Evolutionary conservation across 257 asterid species (phyloP).

Genomic region (Nemophila menziesii): DNA sequence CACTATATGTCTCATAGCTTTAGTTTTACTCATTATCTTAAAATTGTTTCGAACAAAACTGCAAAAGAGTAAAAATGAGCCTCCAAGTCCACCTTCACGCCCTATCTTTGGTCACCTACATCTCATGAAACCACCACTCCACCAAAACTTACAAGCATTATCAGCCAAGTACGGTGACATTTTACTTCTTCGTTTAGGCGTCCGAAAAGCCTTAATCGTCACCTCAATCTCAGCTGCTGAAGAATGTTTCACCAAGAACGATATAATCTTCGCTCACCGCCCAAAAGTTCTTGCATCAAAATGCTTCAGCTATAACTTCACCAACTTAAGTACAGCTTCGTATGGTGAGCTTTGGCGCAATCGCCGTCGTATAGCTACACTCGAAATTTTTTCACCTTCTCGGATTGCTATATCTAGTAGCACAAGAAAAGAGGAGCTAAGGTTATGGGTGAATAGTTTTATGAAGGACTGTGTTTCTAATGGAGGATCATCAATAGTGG

Average conservation of each 20-base stretch:
- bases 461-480: neutral
- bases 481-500: neutral
- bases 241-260: constrained; percentile 13
- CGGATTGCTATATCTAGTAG: constrained; percentile 3
- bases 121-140: constrained; percentile 16
- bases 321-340: constrained; percentile 10
- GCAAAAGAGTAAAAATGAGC: constrained; percentile 4
- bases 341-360: constrained; percentile 15
- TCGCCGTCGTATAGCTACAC: constrained; percentile 9
- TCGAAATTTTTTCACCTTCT: constrained; percentile 7
- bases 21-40: neutral
- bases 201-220: constrained; percentile 1
- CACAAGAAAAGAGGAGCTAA: constrained; percentile 9
- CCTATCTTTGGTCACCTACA: constrained; percentile 23
- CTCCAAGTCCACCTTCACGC: constrained; percentile 21
- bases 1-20: neutral
- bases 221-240: neutral
- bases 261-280: constrained; percentile 11
- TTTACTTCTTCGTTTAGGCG: constrained; percentile 11
- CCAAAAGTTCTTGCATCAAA: constrained; percentile 6
- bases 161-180: constrained; percentile 19
- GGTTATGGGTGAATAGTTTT: constrained; percentile 1
- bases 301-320: constrained; percentile 12
- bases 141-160: constrained; percentile 13
- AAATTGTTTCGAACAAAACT: constrained; percentile 1